Conservation (phyloP, 345 rosid species). For the Syzygium aqueum region DNA sequence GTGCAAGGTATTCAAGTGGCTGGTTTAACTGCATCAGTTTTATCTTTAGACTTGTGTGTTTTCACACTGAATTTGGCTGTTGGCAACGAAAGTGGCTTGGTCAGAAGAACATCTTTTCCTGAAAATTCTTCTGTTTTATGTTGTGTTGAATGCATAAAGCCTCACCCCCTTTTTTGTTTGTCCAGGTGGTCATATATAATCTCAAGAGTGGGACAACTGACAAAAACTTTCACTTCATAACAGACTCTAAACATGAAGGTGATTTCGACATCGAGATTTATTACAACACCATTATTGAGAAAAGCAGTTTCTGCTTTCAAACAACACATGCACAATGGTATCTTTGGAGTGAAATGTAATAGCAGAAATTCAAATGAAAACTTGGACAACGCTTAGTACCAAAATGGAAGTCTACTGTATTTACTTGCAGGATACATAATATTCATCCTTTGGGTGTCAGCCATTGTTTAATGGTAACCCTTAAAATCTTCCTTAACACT, state of each 20-base stretch:
- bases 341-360: background rate
- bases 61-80: conserved; percentile 46
- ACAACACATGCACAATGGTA: background rate
- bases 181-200: conserved; percentile 46
- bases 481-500: background rate
- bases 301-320: background rate
- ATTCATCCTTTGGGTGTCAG: background rate
- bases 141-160: background rate
- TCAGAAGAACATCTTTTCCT: conserved; percentile 17
- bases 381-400: background rate
- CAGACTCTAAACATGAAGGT: conserved; percentile 42
- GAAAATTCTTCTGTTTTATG: background rate
- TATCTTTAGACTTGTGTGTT: conserved; percentile 39
- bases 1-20: conserved; percentile 29
- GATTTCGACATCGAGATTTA: background rate
- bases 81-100: conserved; percentile 57
- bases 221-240: conserved; percentile 29
- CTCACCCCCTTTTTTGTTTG: background rate
- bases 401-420: background rate
- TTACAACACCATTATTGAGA: background rate
- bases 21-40: conserved; percentile 34
- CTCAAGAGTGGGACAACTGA: conserved; percentile 16
- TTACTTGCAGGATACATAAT: background rate
- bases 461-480: background rate
- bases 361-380: background rate